Base-by-base conservation (phyloP, 768 basidiomycete species). In the Tulasnella sp. region DNA sequence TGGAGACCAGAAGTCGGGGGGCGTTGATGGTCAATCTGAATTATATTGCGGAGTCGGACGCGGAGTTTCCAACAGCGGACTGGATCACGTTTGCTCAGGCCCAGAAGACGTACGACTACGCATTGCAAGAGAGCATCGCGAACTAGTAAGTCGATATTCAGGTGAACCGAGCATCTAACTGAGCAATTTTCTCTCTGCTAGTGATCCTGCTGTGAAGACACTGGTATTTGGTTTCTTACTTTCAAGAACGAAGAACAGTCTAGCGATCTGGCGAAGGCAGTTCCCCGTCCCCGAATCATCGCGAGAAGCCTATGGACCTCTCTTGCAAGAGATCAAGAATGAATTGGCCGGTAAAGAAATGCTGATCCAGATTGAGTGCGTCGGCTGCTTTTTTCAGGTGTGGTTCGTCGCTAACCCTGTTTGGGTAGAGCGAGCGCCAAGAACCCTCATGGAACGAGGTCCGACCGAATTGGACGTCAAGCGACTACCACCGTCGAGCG, bases 201-300 rank as follows among this genome's bases (percentile, higher is more conserved):
- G 74, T 62, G 72, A 74, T 42, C 74, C 74, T 22, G 64, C 66
- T 14, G 65, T n/a, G 5, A 74, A 74, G n/a, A 41, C 42, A 22
- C 73, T 74, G 17, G 74, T 74, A 6, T 74, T 74, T 44, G 67
- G 39, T 3, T 74, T 74, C 39, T 59, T 74, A n/a, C 22, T 74
- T 14, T 74, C 74, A 6, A 74, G 74, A 59, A 68, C 74, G 64
- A 44, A 64, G 37, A 74, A 74, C 67, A 75, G 74, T 17, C 26
- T 74, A 3, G 74, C 62, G 22, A 74, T 74, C 22, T 74, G 74
- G 74, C 72, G 74, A 7, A 44, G 74, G 34, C 68, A 74, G 47
- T 37, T 74, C 19, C 39, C 40, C 4, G 73, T 74, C 16, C 74
- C 74, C 22, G 41, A 72, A 19, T 32, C 36, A n/a, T 22, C 74